Base-by-base conservation (phyloP, 345 rosid species). In the Euphorbia lathyris region DNA sequence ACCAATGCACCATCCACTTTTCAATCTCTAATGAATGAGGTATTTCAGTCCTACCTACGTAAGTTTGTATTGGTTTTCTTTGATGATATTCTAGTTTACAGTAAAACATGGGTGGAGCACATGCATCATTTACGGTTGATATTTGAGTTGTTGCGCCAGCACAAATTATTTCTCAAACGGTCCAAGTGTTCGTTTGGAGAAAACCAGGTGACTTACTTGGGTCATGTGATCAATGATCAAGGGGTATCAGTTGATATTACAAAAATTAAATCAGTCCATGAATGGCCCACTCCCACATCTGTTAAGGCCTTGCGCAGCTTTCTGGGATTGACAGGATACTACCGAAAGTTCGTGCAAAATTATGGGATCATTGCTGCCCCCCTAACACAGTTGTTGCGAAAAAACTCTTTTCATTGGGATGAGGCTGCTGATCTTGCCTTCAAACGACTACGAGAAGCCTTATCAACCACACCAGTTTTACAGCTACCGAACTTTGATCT, bases 271-370 rank as follows among this genome's bases (percentile, higher is more conserved):
- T 16, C 17, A 1, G 19, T 65, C 1, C 5, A 8, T 7, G 11
- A 27, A 0, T 29, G 0, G 43, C 58, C 43, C 0, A 17, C 3
- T 0, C 43, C 43, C 0, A 0, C 0, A 0, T 47, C 5, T 14
- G 14, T 30, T 0, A 65, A 7, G 1, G 68, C 3, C 0, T 14
- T 65, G 4, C 13, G 0, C 0, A 25, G 57, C 0, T 65, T 5
- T 22, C n/a, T 65, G 0, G 43, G 68, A 0, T 13, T 65, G 0
- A 20, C 4, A 0, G 9, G 43, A 0, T 48, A 65, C 4, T 47
- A 29, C 1, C 1, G 9, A 0, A 17, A 29, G 5, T 48, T 48
- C 19, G 7, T n/a, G 0, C 19, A 16, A 0, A 16, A 47, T 3
- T 45, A 65, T 65, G 56, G 68, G 0, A 3, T 0, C 2, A 22